Conservation (phyloP, 495 filamentous ascomycete genomes). For the Staphylotrichum tortipilum region DNA sequence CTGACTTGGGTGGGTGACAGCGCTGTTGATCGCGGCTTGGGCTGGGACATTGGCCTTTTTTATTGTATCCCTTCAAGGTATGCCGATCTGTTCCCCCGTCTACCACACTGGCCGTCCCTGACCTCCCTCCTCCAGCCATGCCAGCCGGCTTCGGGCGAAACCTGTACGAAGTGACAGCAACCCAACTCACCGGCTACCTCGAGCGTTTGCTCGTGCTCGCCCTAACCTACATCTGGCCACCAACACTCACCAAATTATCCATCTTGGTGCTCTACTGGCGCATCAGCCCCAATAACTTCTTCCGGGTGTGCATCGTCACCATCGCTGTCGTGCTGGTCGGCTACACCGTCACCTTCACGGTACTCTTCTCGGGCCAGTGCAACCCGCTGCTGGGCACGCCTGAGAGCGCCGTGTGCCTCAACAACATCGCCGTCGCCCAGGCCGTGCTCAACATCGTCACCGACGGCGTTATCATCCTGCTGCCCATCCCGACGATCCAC, state of each 20-base stretch:
- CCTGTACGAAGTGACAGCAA: neutral
- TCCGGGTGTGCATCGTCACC: neutral
- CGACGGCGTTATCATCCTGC: slow-evolving; percentile 31
- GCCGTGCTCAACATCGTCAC: slow-evolving; percentile 34
- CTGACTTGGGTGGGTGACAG: neutral
- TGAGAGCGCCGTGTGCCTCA: slow-evolving; percentile 8
- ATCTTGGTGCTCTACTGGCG: neutral
- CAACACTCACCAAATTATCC: neutral
- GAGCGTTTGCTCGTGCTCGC: neutral
- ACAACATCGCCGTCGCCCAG: slow-evolving; percentile 24
- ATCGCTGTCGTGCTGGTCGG: neutral
- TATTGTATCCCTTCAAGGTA: neutral
- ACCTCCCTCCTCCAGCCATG: neutral
- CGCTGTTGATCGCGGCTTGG: neutral
- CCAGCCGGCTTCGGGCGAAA: neutral
- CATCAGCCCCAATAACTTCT: neutral
- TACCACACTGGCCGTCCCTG: neutral
- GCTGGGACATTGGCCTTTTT: neutral
- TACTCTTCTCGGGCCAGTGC: neutral
- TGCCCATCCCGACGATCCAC: slow-evolving; percentile 33
- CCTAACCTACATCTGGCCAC: neutral
- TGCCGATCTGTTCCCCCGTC: neutral
- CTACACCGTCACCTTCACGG: neutral
- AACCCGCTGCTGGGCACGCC: neutral
- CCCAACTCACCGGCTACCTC: neutral